Conservation (phyloP, 306 rosid genomes). For the Crotalaria pallida region DNA sequence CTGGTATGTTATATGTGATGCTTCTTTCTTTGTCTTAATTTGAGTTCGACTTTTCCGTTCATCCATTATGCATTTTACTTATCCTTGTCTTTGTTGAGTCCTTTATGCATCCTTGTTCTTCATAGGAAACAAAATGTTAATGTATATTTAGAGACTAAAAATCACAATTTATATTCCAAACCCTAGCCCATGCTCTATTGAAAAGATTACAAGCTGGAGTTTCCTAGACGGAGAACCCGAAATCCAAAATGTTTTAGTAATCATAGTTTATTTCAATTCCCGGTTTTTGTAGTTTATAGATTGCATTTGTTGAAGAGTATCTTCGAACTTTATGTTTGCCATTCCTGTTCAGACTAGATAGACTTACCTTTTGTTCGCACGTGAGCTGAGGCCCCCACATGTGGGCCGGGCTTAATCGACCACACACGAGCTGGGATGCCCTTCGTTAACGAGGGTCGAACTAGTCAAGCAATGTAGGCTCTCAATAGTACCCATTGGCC, state of each 20-base stretch:
- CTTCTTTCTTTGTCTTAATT: neutral
- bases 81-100: neutral
- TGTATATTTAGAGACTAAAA: neutral
- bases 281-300: neutral
- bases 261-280: neutral
- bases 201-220: neutral
- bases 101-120: neutral
- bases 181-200: neutral
- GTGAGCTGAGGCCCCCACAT: too few species aligned
- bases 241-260: neutral
- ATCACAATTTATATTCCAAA: neutral
- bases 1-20: slow-evolving; percentile 41
- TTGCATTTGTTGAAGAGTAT: neutral
- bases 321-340: neutral
- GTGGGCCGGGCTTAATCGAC: too few species aligned
- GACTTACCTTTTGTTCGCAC: neutral
- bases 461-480: too few species aligned
- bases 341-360: neutral
- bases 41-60: neutral
- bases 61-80: slow-evolving; percentile 1
- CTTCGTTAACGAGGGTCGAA: too few species aligned
- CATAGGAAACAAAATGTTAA: neutral
- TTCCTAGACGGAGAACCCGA: neutral
- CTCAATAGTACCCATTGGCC: too few species aligned
- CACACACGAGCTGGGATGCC: too few species aligned